Base-by-base conservation (phyloP, 805 yeast genomes). In the Diddensiella caesifluorescens region DNA sequence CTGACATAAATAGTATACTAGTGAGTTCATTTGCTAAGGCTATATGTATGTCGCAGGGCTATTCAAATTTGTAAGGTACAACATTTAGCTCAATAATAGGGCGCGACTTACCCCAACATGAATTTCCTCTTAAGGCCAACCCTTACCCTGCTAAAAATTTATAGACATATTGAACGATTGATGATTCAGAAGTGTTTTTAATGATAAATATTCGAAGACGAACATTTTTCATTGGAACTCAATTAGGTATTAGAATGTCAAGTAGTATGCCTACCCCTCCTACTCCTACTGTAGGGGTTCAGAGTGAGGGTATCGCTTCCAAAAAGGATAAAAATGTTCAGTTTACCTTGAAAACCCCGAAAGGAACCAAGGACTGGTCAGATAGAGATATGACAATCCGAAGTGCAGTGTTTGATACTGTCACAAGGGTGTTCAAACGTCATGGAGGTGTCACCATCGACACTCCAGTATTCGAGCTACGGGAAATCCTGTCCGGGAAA, bases 391-490 rank as follows among this genome's bases (percentile, higher is more conserved):
- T 92, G 97, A 83, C 88, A 29, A 78, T 92, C 52, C 79, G 98
- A 64, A 90, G 85, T 55, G 92, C 84, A 29, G 75, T 92, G 47
- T 92, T 92, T 63, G 68, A 71, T 39, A 75, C 87, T 6, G 66
- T 92, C 47, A 76, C 89, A 12, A 56, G 68, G 1, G 65, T 92
- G 38, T 92, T 92, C 75, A 83, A 88, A 64, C 82, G 88, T 55
- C 99, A 92, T 64, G 99, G 99, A 48, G 98, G 94, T 65, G 95
- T 88, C 25, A 90, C 98, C 31, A 87, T 92, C 51, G 99, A 92
- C 62, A 92, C 99, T 1, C 99, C 99, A 4, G 99, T 92, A 3
- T 92, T 92, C 56, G 99, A 92, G 65, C 73, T 90, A 52, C 78
- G 95, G 54, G 98, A 92, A 64, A 92, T 92, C 54, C 74, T 92